Evolutionary conservation across 148 eudicot genomes (phyloP).

Genomic region (Pharnaceum exiguum): DNA sequence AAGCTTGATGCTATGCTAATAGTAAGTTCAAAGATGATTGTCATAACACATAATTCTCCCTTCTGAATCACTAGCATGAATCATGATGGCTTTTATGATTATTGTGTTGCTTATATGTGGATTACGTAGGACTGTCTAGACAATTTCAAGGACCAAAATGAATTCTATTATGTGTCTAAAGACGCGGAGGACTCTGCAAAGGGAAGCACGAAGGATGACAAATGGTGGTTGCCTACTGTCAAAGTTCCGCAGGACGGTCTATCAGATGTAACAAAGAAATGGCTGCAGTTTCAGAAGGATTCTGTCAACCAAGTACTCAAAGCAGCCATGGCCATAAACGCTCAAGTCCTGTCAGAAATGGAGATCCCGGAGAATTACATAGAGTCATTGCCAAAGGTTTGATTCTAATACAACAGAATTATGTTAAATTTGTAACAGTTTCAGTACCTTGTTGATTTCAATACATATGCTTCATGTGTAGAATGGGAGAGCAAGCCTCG

Average conservation of each 20-base stretch:
- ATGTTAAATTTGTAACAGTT: neutral
- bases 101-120: neutral
- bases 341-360: constrained; percentile 69
- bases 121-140: constrained; percentile 60
- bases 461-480: constrained; percentile 16
- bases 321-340: constrained; percentile 82
- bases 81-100: neutral
- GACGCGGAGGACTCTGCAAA: constrained; percentile 40
- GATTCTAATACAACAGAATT: neutral
- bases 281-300: constrained; percentile 66
- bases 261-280: constrained; percentile 50
- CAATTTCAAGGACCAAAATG: constrained; percentile 61
- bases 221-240: constrained; percentile 84
- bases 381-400: constrained; percentile 73
- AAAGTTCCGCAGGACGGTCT: constrained; percentile 65
- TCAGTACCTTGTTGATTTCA: neutral
- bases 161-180: constrained; percentile 56
- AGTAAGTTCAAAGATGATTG: constrained; percentile 30
- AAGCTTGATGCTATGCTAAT: constrained; percentile 80
- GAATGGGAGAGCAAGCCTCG: constrained; percentile 69
- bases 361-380: constrained; percentile 73
- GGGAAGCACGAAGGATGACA: constrained; percentile 40
- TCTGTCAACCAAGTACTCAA: constrained; percentile 69
- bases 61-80: neutral
- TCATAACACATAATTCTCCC: neutral